Percentiles rank a stretch among this genome's conserved stretches.
Evolutionary conservation across 192 early-diverging fungal species (phyloP).

Genomic region (Linnemannia hyalina): DNA sequence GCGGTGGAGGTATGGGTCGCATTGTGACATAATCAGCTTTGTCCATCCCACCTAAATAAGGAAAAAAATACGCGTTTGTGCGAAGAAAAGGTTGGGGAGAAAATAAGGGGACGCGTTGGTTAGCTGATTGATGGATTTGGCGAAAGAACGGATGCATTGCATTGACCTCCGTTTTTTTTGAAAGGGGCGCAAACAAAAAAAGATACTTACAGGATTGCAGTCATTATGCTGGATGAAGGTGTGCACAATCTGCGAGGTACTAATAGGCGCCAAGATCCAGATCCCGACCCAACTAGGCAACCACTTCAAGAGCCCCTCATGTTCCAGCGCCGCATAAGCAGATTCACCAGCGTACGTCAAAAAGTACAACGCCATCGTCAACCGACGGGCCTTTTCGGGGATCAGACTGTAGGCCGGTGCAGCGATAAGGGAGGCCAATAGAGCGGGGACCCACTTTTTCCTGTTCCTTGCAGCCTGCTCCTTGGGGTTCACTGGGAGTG

Average conservation of each 20-base stretch:
- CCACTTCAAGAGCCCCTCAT: constrained; percentile 7
- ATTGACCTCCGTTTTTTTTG: background rate
- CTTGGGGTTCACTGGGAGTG: background rate
- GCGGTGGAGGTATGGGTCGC: background rate
- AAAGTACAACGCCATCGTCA: constrained; percentile 38
- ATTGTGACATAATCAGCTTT: background rate
- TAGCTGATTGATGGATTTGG: no score
- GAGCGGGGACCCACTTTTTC: constrained; percentile 17
- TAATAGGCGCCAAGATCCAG: constrained; percentile 32
- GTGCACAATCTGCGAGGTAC: constrained; percentile 18
- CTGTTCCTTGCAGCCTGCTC: background rate
- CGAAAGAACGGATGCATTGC: no score
- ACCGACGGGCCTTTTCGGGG: constrained; percentile 17
- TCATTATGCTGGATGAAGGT: constrained; percentile 29
- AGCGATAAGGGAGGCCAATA: constrained; percentile 22
- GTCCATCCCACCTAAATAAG: background rate
- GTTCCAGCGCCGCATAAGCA: constrained; percentile 8
- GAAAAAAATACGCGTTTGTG: background rate
- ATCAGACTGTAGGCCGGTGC: constrained; percentile 26
- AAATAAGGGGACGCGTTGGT: no score
- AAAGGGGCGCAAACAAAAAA: background rate
- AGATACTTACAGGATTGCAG: constrained; percentile 33
- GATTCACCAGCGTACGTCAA: constrained; percentile 36
- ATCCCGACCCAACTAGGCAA: constrained; percentile 34
- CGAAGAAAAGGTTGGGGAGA: background rate